Evolutionary conservation across 495 filamentous ascomycete genomes (phyloP).

Genomic region (Xylaria grammica): DNA sequence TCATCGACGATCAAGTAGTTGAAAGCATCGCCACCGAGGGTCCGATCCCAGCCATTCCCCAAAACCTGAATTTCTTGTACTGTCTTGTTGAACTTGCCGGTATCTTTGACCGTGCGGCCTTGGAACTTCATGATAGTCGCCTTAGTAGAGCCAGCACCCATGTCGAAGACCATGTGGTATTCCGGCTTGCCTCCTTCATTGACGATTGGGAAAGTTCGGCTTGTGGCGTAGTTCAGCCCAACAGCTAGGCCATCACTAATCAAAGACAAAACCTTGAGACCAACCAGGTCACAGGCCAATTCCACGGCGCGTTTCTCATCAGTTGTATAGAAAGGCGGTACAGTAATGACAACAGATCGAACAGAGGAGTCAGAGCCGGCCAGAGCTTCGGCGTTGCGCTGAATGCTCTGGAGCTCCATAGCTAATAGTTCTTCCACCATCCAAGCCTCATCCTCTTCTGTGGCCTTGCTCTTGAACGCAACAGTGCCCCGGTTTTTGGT

Average conservation of each 20-base stretch:
- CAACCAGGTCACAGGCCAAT: constrained; percentile 84
- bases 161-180: constrained; percentile 92
- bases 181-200: constrained; percentile 88
- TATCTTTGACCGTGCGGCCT: constrained; percentile 84
- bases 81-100: constrained; percentile 95
- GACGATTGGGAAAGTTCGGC: constrained; percentile 82
- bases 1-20: constrained; percentile 87
- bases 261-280: constrained; percentile 80
- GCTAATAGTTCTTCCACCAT: constrained; percentile 91
- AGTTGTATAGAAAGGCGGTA: constrained; percentile 87
- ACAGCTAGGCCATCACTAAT: constrained; percentile 93
- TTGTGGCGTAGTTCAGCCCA: constrained; percentile 92
- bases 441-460: constrained; percentile 71
- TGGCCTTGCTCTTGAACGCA: constrained; percentile 72
- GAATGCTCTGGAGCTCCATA: constrained; percentile 92
- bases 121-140: constrained; percentile 94
- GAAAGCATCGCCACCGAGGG: constrained; percentile 86
- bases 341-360: constrained; percentile 83
- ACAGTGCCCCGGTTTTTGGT: constrained; percentile 70
- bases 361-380: constrained; percentile 79
- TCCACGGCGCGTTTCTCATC: constrained; percentile 86
- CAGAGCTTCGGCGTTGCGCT: constrained; percentile 80
- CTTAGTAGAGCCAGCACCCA: constrained; percentile 97
- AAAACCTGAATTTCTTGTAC: constrained; percentile 89
- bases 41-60: constrained; percentile 85